Evolutionary conservation across 768 basidiomycete species (phyloP), one percentile per base, ranked within the genome.

Genomic region (Sporobolomyces phaffii): DNA sequence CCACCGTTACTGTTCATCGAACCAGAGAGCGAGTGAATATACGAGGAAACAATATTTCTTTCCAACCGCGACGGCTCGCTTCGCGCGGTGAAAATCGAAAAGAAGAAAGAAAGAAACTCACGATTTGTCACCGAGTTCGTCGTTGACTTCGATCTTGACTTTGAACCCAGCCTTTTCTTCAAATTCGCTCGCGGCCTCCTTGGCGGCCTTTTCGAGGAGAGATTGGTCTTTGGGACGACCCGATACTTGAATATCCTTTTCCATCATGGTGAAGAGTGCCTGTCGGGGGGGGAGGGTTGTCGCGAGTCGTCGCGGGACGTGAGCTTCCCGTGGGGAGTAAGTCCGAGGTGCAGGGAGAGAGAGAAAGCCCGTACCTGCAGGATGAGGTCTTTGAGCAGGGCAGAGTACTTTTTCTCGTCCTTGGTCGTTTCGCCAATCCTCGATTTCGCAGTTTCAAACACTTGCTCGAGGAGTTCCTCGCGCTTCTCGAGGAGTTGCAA

Each of bases 401-500:
- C 85, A 28, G 81, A 79, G 74, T 98, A 97, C 56, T 85, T 84
- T 15, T 79, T 84, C 68, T 85, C 81, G 60, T 88, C 83, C 66
- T 84, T 78, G 24, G 86, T 81, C 15, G 91, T 83, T 7, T 82
- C 80, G 28, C 84, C 79, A 58, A 90, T 81, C 49, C 84, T 80
- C 45, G 80, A 78, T 56, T 90, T 85, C 1, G 91, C 84, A 2
- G 84, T 82, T 11, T 83, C 78, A 78, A 99, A 97, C 68, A 97
- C 84, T 64, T 90, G 86, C 75, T 94, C 90, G 9, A 97, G 80
- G 58, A 92, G 86, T 76, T 96, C 91, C 78, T 97, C 94, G 53
- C 93, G 86, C 64, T 87, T 85, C 76, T 93, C 89, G 14, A 98
- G 84, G 34, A 98, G 83, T 76, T 83, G 86, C 73, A 99, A 83